Evolutionary conservation across 1,284 basidiomycete species (phyloP).

Genomic region (Pterulicium gracile): DNA sequence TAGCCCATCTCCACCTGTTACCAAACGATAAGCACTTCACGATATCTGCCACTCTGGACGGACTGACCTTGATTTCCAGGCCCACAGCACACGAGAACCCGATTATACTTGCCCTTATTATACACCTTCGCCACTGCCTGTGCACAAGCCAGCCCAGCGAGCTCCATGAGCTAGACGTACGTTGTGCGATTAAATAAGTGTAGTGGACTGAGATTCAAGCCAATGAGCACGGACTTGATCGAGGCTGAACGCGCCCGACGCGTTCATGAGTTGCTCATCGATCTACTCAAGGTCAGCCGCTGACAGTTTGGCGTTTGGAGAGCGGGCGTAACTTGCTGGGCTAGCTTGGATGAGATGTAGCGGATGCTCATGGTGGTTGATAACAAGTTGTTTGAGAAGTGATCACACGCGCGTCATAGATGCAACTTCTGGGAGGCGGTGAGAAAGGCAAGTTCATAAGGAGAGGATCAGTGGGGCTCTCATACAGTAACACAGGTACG

Average conservation of each 20-base stretch:
- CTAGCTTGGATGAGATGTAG: slow-evolving; percentile 69
- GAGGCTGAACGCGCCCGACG: slow-evolving; percentile 78
- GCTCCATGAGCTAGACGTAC: slow-evolving; percentile 81
- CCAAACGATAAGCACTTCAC: background rate
- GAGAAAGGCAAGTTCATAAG: too few species aligned
- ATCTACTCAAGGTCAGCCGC: slow-evolving; percentile 42
- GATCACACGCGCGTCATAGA: too few species aligned
- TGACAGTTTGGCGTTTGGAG: too few species aligned
- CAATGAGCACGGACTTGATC: slow-evolving; percentile 54
- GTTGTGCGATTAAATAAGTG: too few species aligned
- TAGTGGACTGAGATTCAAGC: slow-evolving; percentile 7
- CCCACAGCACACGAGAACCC: slow-evolving; percentile 89
- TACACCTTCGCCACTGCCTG: slow-evolving; percentile 79
- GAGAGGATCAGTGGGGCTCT: too few species aligned
- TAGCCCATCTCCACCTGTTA: slow-evolving; percentile 79
- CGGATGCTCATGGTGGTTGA: slow-evolving; percentile 48
- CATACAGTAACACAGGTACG: background rate
- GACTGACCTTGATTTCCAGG: slow-evolving; percentile 81
- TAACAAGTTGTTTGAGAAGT: too few species aligned
- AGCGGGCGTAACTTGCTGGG: slow-evolving; percentile 54
- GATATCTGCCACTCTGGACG: background rate
- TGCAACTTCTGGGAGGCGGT: too few species aligned
- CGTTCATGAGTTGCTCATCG: slow-evolving; percentile 85
- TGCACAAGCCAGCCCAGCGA: slow-evolving; percentile 95
- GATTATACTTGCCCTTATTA: slow-evolving; percentile 48